These are phyloP conservation scores for Termitomyces heimii DNA, from an alignment of 768 basidiomycete genomes.

Conservation along the genomic window DNA sequence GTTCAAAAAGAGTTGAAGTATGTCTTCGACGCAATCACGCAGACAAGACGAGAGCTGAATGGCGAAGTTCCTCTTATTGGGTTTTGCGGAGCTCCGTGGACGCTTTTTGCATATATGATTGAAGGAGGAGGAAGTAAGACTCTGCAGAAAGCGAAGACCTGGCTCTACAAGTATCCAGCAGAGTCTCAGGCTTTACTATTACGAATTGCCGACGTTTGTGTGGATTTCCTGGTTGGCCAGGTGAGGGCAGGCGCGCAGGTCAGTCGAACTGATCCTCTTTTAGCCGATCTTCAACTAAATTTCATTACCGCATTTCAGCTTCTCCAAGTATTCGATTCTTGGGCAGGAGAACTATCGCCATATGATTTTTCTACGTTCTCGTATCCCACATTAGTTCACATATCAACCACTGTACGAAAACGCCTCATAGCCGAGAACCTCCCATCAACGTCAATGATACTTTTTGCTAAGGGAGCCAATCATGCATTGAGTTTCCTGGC, in stretches of 20 bases:
- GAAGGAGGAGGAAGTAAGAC: conserved; percentile 94
- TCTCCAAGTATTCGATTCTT: conserved; percentile 96
- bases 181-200: conserved; percentile 73
- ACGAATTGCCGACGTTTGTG: conserved; percentile 83
- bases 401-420: conserved; percentile 61
- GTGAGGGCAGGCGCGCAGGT: conserved; percentile 96
- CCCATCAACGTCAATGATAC: conserved; percentile 70
- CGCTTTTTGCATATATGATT: conserved; percentile 96
- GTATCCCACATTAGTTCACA: conserved; percentile 69
- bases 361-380: conserved; percentile 83
- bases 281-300: not conserved
- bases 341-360: conserved; percentile 89
- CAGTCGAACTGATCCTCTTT: conserved; percentile 13
- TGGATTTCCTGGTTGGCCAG: conserved; percentile 88
- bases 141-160: conserved; percentile 86
- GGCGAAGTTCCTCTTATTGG: conserved; percentile 96
- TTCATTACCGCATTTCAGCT: conserved; percentile 43
- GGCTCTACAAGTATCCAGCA: conserved; percentile 88
- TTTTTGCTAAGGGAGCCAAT: conserved; percentile 95
- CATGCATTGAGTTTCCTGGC: conserved; percentile 58
- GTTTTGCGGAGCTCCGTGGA: conserved; percentile 98
- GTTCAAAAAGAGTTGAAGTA: conserved; percentile 85
- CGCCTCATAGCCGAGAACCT: conserved; percentile 49
- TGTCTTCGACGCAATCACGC: conserved; percentile 87
- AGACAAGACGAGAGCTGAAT: conserved; percentile 71